Evolutionary conservation across 169 alveolate species (phyloP).

Genomic region (Cryptosporidium meleagridis): DNA sequence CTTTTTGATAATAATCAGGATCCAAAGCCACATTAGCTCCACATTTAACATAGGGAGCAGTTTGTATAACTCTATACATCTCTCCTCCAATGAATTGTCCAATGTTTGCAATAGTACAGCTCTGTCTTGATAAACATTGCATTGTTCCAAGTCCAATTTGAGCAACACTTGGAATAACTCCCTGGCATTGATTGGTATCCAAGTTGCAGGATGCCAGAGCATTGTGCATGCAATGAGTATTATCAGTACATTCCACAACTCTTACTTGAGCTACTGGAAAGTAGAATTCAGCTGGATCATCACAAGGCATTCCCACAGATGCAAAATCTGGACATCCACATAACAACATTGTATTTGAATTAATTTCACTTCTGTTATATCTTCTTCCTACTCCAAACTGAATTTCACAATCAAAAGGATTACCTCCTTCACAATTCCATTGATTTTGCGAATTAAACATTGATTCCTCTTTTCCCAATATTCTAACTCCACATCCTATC

Average conservation of each 20-base stretch:
- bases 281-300: constrained; percentile 68
- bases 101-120: constrained; percentile 64
- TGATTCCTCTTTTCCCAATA: constrained; percentile 48
- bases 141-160: constrained; percentile 73
- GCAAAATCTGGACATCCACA: constrained; percentile 75
- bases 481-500: constrained; percentile 70
- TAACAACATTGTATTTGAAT: constrained; percentile 36
- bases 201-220: constrained; percentile 67
- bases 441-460: constrained; percentile 61
- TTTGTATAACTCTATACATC: constrained; percentile 79
- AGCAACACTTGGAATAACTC: constrained; percentile 72
- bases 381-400: constrained; percentile 76
- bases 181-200: constrained; percentile 69
- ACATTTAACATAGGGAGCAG: constrained; percentile 78
- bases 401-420: constrained; percentile 71
- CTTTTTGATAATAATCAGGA: constrained; percentile 77
- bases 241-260: constrained; percentile 69
- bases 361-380: constrained; percentile 55
- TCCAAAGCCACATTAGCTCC: constrained; percentile 81
- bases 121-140: constrained; percentile 66
- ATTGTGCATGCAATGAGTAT: constrained; percentile 72
- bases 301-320: constrained; percentile 68
- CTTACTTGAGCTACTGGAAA: constrained; percentile 65
- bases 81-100: constrained; percentile 76
- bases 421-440: constrained; percentile 73